Evolutionary conservation across 306 rosid genomes (phyloP).

Genomic region (Cicer pinnatifidum): DNA sequence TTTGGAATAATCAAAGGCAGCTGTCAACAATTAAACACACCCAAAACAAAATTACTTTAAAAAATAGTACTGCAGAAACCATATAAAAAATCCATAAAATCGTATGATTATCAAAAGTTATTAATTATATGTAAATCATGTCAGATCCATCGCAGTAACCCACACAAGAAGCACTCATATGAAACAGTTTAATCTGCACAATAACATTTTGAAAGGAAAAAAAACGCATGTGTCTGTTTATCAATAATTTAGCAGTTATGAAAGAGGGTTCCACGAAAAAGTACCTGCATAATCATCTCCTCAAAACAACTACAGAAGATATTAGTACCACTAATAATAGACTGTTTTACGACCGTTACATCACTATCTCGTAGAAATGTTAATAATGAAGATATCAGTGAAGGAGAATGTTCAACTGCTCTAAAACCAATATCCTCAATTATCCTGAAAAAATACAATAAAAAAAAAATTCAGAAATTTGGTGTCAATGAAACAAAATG

Average conservation of each 20-base stretch:
- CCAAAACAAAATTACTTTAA: not conserved
- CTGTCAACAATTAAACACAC: not conserved
- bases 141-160: not conserved
- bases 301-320: slow-evolving; percentile 64
- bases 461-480: not conserved
- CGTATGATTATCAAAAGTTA: not conserved
- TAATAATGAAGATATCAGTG: slow-evolving; percentile 65
- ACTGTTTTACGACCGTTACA: slow-evolving; percentile 59
- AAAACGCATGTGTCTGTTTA: not conserved
- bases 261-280: slow-evolving; percentile 28
- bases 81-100: slow-evolving; percentile 17
- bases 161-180: not conserved
- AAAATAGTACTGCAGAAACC: slow-evolving; percentile 20
- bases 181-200: not conserved
- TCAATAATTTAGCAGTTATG: not conserved
- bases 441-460: slow-evolving; percentile 55
- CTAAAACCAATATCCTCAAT: slow-evolving; percentile 83
- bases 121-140: not conserved
- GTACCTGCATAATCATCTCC: slow-evolving; percentile 86
- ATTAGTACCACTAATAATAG: slow-evolving; percentile 73
- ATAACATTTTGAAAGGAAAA: not conserved
- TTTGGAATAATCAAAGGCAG: not conserved
- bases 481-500: not conserved
- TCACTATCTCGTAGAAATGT: slow-evolving; percentile 69
- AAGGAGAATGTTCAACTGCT: slow-evolving; percentile 69